A percentile compares a stretch with the other conserved stretches of the same genome.
Conservation (phyloP, 2,329 filamentous ascomycete genomes). For the Polytolypa hystricis region DNA sequence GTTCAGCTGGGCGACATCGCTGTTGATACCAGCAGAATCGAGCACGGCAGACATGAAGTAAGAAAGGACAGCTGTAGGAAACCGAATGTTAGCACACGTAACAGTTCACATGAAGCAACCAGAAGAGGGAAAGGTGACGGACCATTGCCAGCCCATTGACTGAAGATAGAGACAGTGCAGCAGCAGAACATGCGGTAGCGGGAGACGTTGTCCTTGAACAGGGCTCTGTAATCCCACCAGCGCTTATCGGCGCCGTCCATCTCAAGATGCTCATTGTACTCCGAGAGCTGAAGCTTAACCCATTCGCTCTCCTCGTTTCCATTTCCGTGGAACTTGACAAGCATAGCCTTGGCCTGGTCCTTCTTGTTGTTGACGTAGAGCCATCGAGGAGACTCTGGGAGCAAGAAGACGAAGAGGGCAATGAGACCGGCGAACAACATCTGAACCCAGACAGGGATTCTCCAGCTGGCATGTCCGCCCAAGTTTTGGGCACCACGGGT, state of each 20-base stretch:
- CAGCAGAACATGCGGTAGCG: conserved; percentile 41
- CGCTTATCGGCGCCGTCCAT: conserved; percentile 38
- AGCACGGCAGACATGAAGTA: conserved; percentile 47
- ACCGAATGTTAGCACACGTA: conserved; percentile 6
- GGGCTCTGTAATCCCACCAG: conserved; percentile 49
- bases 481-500: conserved; percentile 36
- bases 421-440: conserved; percentile 38
- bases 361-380: conserved; percentile 48
- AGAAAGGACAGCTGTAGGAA: conserved; percentile 28
- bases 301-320: conserved; percentile 24
- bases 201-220: conserved; percentile 39
- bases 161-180: conserved; percentile 42
- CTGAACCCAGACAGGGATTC: conserved; percentile 47
- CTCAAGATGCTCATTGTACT: conserved; percentile 23
- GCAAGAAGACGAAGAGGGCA: conserved; percentile 39
- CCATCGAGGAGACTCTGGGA: conserved; percentile 55
- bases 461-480: conserved; percentile 43
- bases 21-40: conserved; percentile 39
- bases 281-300: conserved; percentile 22
- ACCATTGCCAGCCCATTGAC: conserved; percentile 30
- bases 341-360: conserved; percentile 45
- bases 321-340: conserved; percentile 50
- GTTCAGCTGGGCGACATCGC: conserved; percentile 41
- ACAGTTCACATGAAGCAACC: background rate
- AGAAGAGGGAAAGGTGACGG: background rate